Conservation (phyloP, 139 green algal species). For the Penium margaritaceum region DNA sequence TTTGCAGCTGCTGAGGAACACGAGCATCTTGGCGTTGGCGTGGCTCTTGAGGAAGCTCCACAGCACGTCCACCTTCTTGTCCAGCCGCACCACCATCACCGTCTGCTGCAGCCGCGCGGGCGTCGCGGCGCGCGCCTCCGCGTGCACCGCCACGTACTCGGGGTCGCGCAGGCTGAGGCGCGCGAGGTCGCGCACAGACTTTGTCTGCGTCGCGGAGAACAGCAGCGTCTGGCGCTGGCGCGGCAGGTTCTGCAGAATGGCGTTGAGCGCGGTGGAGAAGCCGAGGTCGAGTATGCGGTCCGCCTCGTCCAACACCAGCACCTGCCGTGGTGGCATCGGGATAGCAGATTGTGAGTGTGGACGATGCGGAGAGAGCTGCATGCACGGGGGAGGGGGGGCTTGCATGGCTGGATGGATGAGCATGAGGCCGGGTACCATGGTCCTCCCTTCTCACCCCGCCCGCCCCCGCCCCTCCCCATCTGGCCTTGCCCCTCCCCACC, state of each 20-base stretch:
- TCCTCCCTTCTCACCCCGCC: too few relatives aligned
- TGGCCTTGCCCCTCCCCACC: too few relatives aligned
- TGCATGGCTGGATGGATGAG: too few relatives aligned
- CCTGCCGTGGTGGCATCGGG: too few relatives aligned
- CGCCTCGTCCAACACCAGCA: conserved; percentile 93
- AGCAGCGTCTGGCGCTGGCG: conserved; percentile 75
- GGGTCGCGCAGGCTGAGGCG: conserved; percentile 67
- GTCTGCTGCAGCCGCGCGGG: conserved; percentile 81
- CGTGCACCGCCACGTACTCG: conserved; percentile 83
- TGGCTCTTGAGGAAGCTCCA: conserved; percentile 94
- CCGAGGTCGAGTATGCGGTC: conserved; percentile 94
- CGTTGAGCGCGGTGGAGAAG: conserved; percentile 79
- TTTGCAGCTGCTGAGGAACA: conserved; percentile 96
- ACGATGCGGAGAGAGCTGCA: too few relatives aligned
- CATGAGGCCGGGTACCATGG: too few relatives aligned
- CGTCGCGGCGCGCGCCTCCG: conserved; percentile 71
- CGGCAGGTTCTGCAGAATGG: conserved; percentile 83
- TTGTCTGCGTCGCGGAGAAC: conserved; percentile 80
- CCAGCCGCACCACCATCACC: conserved; percentile 62
- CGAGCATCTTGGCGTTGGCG: conserved; percentile 71
- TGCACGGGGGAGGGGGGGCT: too few relatives aligned
- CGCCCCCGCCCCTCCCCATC: too few relatives aligned
- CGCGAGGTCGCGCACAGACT: conserved; percentile 64
- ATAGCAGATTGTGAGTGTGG: too few relatives aligned
- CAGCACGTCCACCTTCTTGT: conserved; percentile 83